Evolutionary conservation across 257 asterid species (phyloP).

Genomic region (Solanum pinnatisectum): DNA sequence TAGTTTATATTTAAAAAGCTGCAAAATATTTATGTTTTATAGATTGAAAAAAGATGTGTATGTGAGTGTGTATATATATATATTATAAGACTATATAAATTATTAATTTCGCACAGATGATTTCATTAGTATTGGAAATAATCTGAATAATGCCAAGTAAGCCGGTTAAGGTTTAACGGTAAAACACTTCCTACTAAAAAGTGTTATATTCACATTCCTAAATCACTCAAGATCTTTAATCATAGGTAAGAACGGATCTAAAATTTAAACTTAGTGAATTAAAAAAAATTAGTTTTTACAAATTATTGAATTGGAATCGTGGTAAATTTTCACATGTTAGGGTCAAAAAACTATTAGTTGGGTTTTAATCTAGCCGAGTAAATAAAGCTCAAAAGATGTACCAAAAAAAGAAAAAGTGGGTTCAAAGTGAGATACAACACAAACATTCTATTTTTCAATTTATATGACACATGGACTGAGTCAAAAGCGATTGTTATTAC

Average conservation of each 20-base stretch:
- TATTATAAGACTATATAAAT: too few relatives aligned
- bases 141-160: too few relatives aligned
- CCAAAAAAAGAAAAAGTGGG: background rate
- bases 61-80: too few relatives aligned
- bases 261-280: too few relatives aligned
- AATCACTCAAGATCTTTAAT: background rate
- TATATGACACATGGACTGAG: background rate
- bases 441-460: background rate
- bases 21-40: too few relatives aligned
- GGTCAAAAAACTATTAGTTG: background rate
- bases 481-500: background rate
- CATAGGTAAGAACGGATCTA: background rate
- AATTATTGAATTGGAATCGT: background rate
- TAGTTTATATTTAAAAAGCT: too few relatives aligned
- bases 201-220: background rate
- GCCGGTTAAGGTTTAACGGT: background rate
- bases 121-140: too few relatives aligned
- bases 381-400: background rate
- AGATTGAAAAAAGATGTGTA: too few relatives aligned
- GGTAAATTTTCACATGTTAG: background rate
- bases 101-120: too few relatives aligned
- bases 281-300: too few relatives aligned
- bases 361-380: background rate
- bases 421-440: background rate
- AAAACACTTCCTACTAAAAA: background rate